A percentile compares a stretch with the other conserved stretches of the same genome.
These are phyloP conservation scores for Shiraia bambusicola DNA, from an alignment of 2,329 filamentous ascomycete genomes.

Conservation along the genomic window DNA sequence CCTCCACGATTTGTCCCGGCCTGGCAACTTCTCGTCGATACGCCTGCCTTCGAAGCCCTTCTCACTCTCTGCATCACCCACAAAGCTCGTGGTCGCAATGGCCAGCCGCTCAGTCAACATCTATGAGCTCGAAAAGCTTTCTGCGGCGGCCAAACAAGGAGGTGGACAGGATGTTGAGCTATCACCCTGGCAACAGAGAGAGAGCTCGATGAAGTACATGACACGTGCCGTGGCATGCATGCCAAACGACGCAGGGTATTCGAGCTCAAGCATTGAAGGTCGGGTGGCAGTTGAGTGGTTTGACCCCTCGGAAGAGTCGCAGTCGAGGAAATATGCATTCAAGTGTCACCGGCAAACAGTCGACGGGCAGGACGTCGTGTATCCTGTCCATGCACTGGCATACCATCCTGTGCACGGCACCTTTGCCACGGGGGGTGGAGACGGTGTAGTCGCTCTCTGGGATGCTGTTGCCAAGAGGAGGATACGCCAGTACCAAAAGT, in stretches of 20 bases:
- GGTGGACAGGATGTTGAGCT: slow-evolving; percentile 49
- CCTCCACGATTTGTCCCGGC: slow-evolving; percentile 66
- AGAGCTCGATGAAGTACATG: slow-evolving; percentile 94
- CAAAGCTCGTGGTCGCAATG: slow-evolving; percentile 94
- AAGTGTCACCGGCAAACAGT: slow-evolving; percentile 88
- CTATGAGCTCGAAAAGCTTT: slow-evolving; percentile 77
- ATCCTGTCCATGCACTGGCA: slow-evolving; percentile 84
- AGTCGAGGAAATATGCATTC: slow-evolving; percentile 95
- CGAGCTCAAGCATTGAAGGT: slow-evolving; percentile 88
- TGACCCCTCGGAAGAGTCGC: slow-evolving; percentile 81
- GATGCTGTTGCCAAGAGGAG: slow-evolving; percentile 87
- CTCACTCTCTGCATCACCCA: slow-evolving; percentile 73
- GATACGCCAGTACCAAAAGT: slow-evolving; percentile 85
- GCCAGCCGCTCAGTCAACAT: slow-evolving; percentile 90
- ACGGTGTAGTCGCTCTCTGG: slow-evolving; percentile 91
- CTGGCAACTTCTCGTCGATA: slow-evolving; percentile 63
- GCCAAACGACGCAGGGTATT: slow-evolving; percentile 94
- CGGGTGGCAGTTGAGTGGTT: slow-evolving; percentile 98
- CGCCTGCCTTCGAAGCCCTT: slow-evolving; percentile 84
- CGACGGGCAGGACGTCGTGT: slow-evolving; percentile 76
- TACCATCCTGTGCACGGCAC: slow-evolving; percentile 84
- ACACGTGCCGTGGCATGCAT: slow-evolving; percentile 92
- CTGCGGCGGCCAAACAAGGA: slow-evolving; percentile 35
- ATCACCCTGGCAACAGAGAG: slow-evolving; percentile 87
- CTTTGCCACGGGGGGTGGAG: slow-evolving; percentile 86